These are phyloP conservation scores for Vitis rupestris DNA, from an alignment of 164 flowering plant species.

Conservation along the genomic window DNA sequence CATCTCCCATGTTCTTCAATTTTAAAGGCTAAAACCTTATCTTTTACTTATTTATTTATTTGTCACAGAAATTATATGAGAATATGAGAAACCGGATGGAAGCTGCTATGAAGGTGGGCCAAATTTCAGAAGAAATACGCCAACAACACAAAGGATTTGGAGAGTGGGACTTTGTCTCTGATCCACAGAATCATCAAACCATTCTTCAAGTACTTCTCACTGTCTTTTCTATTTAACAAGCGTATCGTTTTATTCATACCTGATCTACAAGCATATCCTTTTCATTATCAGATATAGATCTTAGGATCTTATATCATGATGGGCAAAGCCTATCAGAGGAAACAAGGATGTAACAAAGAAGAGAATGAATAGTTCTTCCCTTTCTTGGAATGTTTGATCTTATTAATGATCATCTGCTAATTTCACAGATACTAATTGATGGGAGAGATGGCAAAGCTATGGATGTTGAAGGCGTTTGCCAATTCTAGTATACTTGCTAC, in stretches of 20 bases:
- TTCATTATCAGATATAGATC: no score
- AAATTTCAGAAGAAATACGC: constrained; percentile 21
- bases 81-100: constrained; percentile 34
- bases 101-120: constrained; percentile 13
- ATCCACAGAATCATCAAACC: constrained; percentile 25
- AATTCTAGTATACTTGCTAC: constrained; percentile 11
- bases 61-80: constrained; percentile 26
- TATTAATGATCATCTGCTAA: neutral
- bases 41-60: no score
- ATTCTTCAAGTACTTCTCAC: constrained; percentile 28
- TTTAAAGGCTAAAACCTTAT: no score
- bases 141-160: constrained; percentile 34
- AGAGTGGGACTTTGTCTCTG: constrained; percentile 23
- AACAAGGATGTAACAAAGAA: no score
- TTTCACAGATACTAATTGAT: constrained; percentile 24
- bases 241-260: no score
- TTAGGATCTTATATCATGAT: no score
- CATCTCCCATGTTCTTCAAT: no score
- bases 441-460: constrained; percentile 22
- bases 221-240: no score
- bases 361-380: no score
- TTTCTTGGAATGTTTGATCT: no score
- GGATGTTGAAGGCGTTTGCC: constrained; percentile 29
- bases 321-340: no score
- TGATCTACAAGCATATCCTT: no score